Evolutionary conservation across 1,284 basidiomycete species (phyloP), one percentile per base, ranked within the genome.

Genomic region (Mycena sp.): DNA sequence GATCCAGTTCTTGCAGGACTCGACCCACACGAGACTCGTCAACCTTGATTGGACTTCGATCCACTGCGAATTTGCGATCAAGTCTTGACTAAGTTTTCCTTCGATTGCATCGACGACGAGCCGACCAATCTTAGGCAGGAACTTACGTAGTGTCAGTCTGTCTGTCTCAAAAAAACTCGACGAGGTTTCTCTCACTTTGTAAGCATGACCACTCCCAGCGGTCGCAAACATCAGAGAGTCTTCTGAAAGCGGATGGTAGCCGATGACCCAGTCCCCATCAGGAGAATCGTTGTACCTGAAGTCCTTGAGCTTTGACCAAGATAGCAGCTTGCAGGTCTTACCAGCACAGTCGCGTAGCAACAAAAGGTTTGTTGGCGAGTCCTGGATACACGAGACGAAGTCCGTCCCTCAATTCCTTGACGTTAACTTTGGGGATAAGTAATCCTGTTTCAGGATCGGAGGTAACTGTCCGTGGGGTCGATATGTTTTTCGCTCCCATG

Each of bases 241-340:
- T 70, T 91, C 83, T 25, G 58, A 64, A 6, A 74, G 72, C 1
- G 90, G 87, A 63, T 88, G 83, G 45, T 77, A 81, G 35, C 92
- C 91, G 65, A 95, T 92, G 38, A 94, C 80, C 90, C 91, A 95
- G 76, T 94, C 81, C 1, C 86, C 87, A 72, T 95, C 92, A 1
- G 86, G 82, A 3, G 90, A 83, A 71, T 92, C 90, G n/a, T 87
- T 88, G 70, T 93, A 92, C 91, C 90, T 92, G 61, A 21, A 50
- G 21, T 6, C 21, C 28, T n/a, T 46, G 12, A 55, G 29, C 28
- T 11, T 17, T 37, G 7, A 12, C 19, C n/a, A 43, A n/a, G 19
- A 5, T 41, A 41, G 19, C 19, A 10, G 37, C 41, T n/a, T n/a
- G 14, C 17, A 41, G 26, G n/a, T 28, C 83, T 74, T 78, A 95